phyloP scores from a whole-genome alignment of 345 rosid genomes.

The Balakata baccata region DNA sequence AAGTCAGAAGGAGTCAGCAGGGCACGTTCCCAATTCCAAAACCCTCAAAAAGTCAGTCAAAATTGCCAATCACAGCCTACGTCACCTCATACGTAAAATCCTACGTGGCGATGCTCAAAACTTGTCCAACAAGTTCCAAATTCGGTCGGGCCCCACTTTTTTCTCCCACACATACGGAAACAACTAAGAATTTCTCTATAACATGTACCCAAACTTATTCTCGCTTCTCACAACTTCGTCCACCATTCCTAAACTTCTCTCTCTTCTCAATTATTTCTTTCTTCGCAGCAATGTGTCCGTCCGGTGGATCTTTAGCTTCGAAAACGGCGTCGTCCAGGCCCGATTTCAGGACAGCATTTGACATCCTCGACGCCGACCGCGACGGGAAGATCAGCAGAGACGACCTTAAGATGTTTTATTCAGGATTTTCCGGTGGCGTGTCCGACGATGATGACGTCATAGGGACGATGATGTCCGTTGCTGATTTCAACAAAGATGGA shows the following conservation, averaged over 20 bases:
- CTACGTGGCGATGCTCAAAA: not conserved
- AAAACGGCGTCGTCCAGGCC: constrained; percentile 11
- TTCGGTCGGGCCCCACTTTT: not conserved
- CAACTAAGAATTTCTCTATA: no score
- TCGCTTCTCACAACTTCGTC: no score
- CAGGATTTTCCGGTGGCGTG: constrained; percentile 29
- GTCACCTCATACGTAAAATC: constrained; percentile 15
- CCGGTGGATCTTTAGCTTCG: constrained; percentile 12
- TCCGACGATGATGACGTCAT: constrained; percentile 41
- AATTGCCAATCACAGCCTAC: not conserved
- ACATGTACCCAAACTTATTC: no score
- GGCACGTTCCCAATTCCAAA: no score
- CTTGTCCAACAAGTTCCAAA: no score
- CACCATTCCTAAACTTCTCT: no score
- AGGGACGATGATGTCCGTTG: constrained; percentile 67
- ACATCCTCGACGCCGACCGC: constrained; percentile 74
- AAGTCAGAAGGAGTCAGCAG: not conserved
- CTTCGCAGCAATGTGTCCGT: constrained; percentile 22
- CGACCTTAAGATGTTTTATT: constrained; percentile 59
- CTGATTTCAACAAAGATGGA: constrained; percentile 69
- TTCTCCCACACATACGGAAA: no score
- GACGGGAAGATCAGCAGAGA: constrained; percentile 88
- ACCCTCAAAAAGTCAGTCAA: no score
- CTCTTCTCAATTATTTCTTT: no score
- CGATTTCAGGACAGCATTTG: constrained; percentile 61